Conservation (phyloP, 2,329 filamentous ascomycete genomes). For the Penicillium digitatum region DNA sequence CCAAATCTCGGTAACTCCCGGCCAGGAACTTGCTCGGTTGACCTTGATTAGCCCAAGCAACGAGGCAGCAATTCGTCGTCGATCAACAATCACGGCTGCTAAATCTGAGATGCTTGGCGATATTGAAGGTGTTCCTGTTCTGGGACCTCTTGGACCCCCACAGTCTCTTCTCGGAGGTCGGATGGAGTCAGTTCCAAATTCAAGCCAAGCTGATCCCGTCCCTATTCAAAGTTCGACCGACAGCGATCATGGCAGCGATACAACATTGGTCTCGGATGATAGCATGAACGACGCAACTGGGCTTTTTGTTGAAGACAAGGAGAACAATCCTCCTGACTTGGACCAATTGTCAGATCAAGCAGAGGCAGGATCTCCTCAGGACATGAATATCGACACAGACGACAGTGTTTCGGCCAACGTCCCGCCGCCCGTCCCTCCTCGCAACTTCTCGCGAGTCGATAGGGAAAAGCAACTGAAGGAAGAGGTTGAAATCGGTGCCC, state of each 20-base stretch:
- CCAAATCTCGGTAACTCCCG: conserved; percentile 62
- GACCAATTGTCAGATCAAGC: conserved; percentile 7
- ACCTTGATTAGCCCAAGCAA: conserved; percentile 63
- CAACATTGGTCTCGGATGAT: conserved; percentile 36
- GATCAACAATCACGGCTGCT: conserved; percentile 41
- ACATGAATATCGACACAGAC: conserved; percentile 13
- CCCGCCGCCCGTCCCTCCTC: conserved; percentile 58
- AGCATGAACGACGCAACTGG: conserved; percentile 18
- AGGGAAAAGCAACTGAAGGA: conserved; percentile 41
- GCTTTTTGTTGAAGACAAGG: conserved; percentile 35
- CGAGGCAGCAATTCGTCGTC: conserved; percentile 50
- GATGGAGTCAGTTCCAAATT: conserved; percentile 4
- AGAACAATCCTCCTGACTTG: conserved; percentile 32
- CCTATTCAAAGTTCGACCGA: conserved; percentile 24
- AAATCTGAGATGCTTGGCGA: conserved; percentile 38
- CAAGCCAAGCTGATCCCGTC: conserved; percentile 17
- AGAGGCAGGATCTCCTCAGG: conserved; percentile 23
- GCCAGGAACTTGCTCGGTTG: conserved; percentile 72
- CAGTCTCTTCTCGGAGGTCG: conserved; percentile 23
- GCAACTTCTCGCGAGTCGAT: conserved; percentile 40
- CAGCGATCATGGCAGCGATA: conserved; percentile 32
- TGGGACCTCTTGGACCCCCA: conserved; percentile 46
- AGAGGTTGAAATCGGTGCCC: conserved; percentile 59
- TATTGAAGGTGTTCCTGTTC: conserved; percentile 44
- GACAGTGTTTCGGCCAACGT: conserved; percentile 24